These are phyloP conservation scores for Cymbopogon citratus DNA, from an alignment of 176 grass and related monocot genomes.

Conservation along the genomic window DNA sequence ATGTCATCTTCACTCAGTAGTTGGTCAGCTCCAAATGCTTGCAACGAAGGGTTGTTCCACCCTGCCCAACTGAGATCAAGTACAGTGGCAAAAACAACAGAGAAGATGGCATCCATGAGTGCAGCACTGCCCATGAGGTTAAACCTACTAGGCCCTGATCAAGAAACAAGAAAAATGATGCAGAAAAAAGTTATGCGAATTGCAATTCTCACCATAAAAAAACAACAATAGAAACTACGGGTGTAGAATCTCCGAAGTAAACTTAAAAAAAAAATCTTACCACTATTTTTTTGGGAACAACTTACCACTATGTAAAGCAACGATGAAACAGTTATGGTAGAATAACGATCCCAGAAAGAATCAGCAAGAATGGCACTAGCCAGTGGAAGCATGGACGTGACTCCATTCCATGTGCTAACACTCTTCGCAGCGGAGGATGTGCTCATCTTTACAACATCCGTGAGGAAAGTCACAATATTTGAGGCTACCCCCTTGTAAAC, in stretches of 20 bases:
- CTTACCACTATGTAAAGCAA: conserved; percentile 63
- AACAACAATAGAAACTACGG: neutral
- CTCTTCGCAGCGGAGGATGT: conserved; percentile 60
- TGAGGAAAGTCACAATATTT: conserved; percentile 74
- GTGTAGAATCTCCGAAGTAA: neutral
- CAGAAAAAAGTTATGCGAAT: neutral
- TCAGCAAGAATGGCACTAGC: conserved; percentile 57
- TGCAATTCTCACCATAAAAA: neutral
- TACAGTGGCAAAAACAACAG: conserved; percentile 64
- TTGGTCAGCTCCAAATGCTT: conserved; percentile 39
- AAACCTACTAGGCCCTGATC: conserved; percentile 55
- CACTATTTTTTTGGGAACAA: too few species aligned
- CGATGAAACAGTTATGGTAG: conserved; percentile 53
- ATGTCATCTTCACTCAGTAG: neutral
- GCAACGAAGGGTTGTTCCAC: conserved; percentile 64
- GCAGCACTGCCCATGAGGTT: conserved; percentile 59
- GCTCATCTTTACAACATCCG: conserved; percentile 66
- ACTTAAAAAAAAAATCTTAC: too few species aligned
- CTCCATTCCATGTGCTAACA: conserved; percentile 63
- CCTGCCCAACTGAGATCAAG: conserved; percentile 71
- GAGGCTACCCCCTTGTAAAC: conserved; percentile 81
- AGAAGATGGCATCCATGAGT: conserved; percentile 52
- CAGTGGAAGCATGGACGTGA: conserved; percentile 78
- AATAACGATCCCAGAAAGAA: conserved; percentile 70
- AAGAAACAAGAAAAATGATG: neutral